These are phyloP conservation scores for Boletellus sp. DNA, from an alignment of 768 basidiomycete genomes.

Conservation along the genomic window DNA sequence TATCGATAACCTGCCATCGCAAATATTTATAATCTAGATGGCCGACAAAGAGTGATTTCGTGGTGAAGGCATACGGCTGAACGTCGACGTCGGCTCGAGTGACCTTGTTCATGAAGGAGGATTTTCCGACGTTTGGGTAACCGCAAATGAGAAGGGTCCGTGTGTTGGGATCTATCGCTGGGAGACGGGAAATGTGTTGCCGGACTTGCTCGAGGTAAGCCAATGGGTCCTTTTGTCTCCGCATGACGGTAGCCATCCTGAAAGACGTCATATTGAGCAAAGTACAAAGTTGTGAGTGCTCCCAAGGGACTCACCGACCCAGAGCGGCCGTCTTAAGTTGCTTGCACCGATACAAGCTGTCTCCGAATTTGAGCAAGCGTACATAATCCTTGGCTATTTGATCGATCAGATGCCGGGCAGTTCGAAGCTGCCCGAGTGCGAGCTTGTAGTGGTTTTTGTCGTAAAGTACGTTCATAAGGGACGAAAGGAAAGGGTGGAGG, in stretches of 20 bases:
- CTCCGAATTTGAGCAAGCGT: slow-evolving; percentile 95
- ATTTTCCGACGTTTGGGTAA: slow-evolving; percentile 99
- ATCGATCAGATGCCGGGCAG: slow-evolving; percentile 93
- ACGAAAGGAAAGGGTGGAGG: slow-evolving; percentile 93
- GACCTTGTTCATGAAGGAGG: slow-evolving; percentile 99
- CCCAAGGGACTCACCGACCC: slow-evolving; percentile 69
- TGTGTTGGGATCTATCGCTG: slow-evolving; percentile 96
- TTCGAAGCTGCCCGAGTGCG: slow-evolving; percentile 94
- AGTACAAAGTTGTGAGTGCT: background rate
- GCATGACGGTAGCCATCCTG: slow-evolving; percentile 99
- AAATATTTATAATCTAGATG: slow-evolving; percentile 99
- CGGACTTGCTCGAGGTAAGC: slow-evolving; percentile 99
- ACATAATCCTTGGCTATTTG: slow-evolving; percentile 97
- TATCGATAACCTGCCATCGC: slow-evolving; percentile 99
- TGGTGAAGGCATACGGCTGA: slow-evolving; percentile 99
- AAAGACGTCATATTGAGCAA: background rate
- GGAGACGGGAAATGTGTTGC: slow-evolving; percentile 98
- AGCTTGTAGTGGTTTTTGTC: slow-evolving; percentile 99
- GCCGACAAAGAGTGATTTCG: slow-evolving; percentile 96
- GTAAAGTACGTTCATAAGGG: slow-evolving; percentile 96
- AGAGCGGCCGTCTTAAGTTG: slow-evolving; percentile 97
- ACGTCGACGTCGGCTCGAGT: slow-evolving; percentile 99
- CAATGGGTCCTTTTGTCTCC: slow-evolving; percentile 95
- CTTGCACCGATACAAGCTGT: slow-evolving; percentile 96
- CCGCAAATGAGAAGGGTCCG: slow-evolving; percentile 97